Evolutionary conservation across 306 rosid species (phyloP), one percentile per base, ranked within the genome.

Genomic region (Quercus cerris): DNA sequence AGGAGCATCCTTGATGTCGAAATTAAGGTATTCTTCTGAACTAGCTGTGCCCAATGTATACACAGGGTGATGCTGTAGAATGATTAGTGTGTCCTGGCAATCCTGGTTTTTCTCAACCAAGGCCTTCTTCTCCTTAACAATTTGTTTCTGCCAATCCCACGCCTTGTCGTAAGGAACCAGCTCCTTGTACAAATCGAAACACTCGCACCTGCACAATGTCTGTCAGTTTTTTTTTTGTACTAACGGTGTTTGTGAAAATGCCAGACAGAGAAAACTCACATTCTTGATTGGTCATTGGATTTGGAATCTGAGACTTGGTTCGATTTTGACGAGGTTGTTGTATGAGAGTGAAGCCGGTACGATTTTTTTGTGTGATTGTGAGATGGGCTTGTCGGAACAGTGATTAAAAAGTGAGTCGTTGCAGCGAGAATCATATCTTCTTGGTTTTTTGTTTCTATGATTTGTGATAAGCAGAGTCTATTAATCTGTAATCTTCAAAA

Each of bases 171-270:
- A 92, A 0, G 95, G 95, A 54, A 91, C 81, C 28, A 88, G 83
- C 72, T 88, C 73, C 23, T 83, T 77, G 73, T 91, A 87, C 75
- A 91, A 86, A 84, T 94, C 92, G 56, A 88, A 78, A 75, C 90
- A 87, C 68, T 94, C 97, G n/a, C 95, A 92, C 70, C 93, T 92
- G 86, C 86, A 78, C 52, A 56, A 68, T 75, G 75, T 18, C n/a
- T 11, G 51, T 70, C 25, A 15, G 49, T 75, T 77, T 38, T 35
- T 38, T 35, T 38, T 71, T 56, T 71, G 75, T n/a, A 33, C 33
- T 28, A 5, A 41, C 63, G 3, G 77, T 46, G 86, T 66, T 80
- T n/a, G 75, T 28, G 62, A 56, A 57, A 75, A 79, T 62, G 72
- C 22, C 5, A 22, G 25, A 56, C 27, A 20, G 51, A 75, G 72